Evolutionary conservation across 2,329 filamentous ascomycete species (phyloP).

Genomic region (Arthrobotrys musiformis): DNA sequence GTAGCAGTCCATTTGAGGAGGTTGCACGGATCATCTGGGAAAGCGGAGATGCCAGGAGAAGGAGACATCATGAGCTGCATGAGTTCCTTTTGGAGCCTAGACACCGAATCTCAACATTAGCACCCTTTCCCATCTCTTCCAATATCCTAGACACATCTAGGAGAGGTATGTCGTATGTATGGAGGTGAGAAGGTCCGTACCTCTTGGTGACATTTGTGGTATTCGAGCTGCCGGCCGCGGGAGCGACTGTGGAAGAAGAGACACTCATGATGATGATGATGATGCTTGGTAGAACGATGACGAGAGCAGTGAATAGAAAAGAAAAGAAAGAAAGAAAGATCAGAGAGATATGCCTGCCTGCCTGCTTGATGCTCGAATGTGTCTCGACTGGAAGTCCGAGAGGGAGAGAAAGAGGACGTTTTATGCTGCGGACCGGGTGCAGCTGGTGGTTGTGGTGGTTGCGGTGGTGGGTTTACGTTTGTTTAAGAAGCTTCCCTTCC

Average conservation of each 20-base stretch:
- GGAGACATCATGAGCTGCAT: slow-evolving; percentile 98
- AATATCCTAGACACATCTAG: background rate
- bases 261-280: slow-evolving; percentile 29
- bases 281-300: background rate
- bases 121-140: background rate
- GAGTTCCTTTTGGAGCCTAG: slow-evolving; percentile 91
- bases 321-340: background rate
- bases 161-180: no score
- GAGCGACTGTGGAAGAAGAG: slow-evolving; percentile 14
- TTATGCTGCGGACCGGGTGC: background rate
- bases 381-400: background rate
- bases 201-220: slow-evolving; percentile 82
- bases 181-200: slow-evolving; percentile 64
- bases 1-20: slow-evolving; percentile 93
- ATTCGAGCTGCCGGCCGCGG: slow-evolving; percentile 57
- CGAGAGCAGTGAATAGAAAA: background rate
- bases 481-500: no score
- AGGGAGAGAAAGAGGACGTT: slow-evolving; percentile 1
- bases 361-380: background rate
- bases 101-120: background rate
- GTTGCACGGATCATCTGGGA: slow-evolving; percentile 89
- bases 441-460: no score
- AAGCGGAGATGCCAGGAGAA: slow-evolving; percentile 92
- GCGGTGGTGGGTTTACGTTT: no score
- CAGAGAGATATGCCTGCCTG: background rate